Base-by-base conservation (phyloP, 1,284 basidiomycete genomes). In the Rhodotorula sp. region DNA sequence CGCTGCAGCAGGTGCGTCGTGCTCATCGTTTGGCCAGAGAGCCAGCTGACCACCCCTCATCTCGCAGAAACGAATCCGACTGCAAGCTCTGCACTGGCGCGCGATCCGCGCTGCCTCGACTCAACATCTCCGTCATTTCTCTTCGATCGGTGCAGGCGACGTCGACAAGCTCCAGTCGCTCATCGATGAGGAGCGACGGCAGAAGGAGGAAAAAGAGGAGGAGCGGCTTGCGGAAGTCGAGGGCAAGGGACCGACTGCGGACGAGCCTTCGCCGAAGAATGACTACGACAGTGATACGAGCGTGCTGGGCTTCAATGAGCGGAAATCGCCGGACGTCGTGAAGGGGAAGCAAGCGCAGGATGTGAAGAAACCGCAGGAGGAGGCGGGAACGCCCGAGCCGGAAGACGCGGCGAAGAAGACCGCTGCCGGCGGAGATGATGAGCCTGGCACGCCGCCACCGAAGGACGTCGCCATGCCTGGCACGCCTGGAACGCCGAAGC, bases 81-180 rank as follows among this genome's bases (percentile, higher is more conserved):
- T 66, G 8, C 44, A 60, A 22, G 62, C 77, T 1, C 57, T 76
- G 4, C 61, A 72, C 9, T 77, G 76, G 74, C 67, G 74, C 13
- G 69, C 68, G 2, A 62, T 76, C 24, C 66, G 76, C 4, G 20
- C 68, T 0, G 71, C 68, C 1, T 62, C 74, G 15, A n/a, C 62
- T 3, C 27, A 20, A 17, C 66, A 76, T 44, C 54, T 76, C 19
- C 36, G 63, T 10, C 58, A 73, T 51, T 74, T 75, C 47, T 32
- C 44, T 30, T 55, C 64, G 49, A 75, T 73, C 30, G 71, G 64
- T 20, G 57, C 63, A 7, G 70, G 66, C 17, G 66, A 70, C 39
- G 22, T 74, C 20, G 63, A 66, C 4, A 6, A 20, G 15, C 39
- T 74, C 5, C 7, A 61, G 15, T 24, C 36, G 24, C 46, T 58